These are phyloP conservation scores for Paramecium tetraurelia DNA, from an alignment of 73 alveolate genomes.

Conservation along the genomic window DNA sequence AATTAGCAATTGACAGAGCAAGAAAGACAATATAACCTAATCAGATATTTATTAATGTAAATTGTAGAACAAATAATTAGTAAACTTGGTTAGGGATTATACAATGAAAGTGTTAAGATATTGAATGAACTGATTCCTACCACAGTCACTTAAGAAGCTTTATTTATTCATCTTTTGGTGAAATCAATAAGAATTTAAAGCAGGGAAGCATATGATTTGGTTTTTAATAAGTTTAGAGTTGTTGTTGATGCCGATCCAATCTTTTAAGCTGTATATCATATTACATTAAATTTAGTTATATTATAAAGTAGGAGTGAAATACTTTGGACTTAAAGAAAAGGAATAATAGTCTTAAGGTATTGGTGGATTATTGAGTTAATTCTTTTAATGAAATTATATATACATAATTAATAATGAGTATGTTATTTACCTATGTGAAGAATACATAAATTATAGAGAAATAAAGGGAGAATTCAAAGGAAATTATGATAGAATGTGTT, in stretches of 20 bases:
- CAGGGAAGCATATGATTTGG: slow-evolving; percentile 8
- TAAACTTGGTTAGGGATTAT: slow-evolving; percentile 13
- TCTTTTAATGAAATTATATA: neutral
- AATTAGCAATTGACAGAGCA: neutral
- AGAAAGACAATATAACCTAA: slow-evolving; percentile 13
- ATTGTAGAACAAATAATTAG: neutral
- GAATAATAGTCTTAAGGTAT: neutral
- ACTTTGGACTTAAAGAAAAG: neutral
- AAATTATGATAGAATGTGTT: slow-evolving; percentile 25
- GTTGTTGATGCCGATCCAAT: neutral
- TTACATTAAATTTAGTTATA: neutral
- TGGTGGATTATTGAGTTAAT: neutral
- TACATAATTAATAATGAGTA: neutral
- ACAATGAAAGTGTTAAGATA: neutral
- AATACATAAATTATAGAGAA: neutral
- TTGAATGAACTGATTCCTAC: neutral
- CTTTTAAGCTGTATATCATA: neutral
- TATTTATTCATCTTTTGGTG: neutral
- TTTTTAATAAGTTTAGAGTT: neutral
- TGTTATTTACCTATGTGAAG: neutral
- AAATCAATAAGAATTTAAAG: neutral
- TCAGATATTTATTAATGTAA: slow-evolving; percentile 34
- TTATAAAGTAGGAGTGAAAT: slow-evolving; percentile 41
- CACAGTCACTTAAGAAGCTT: neutral
- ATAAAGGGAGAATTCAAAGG: slow-evolving; percentile 13